Evolutionary conservation across 192 early-diverging fungal species (phyloP).

Genomic region (Linderina pennispora): DNA sequence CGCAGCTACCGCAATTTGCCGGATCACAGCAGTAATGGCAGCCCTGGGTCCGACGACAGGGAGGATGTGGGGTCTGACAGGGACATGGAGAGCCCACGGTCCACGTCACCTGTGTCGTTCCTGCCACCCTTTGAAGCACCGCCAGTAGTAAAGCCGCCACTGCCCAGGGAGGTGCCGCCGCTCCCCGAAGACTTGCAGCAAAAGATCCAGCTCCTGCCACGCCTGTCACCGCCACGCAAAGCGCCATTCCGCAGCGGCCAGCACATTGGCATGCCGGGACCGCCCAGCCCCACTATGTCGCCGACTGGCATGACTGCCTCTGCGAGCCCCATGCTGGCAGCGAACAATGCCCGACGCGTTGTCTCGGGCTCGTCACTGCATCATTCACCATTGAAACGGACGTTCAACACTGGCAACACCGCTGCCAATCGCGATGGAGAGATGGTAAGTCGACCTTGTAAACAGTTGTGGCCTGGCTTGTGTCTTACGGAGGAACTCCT

Average conservation of each 20-base stretch:
- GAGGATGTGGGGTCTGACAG: slow-evolving; percentile 18
- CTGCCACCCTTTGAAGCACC: slow-evolving; percentile 19
- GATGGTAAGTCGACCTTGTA: too few species aligned
- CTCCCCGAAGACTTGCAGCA: slow-evolving; percentile 33
- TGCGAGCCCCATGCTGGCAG: too few species aligned
- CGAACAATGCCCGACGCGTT: too few species aligned
- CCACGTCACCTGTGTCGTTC: slow-evolving; percentile 29
- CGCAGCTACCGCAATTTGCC: slow-evolving; percentile 36
- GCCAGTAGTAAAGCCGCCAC: slow-evolving; percentile 33
- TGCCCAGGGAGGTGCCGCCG: slow-evolving; percentile 36
- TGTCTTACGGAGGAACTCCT: too few species aligned
- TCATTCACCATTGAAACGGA: too few species aligned
- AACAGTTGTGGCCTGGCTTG: too few species aligned
- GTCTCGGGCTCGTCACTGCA: too few species aligned
- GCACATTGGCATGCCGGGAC: too few species aligned
- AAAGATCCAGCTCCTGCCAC: slow-evolving; percentile 40
- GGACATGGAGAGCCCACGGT: slow-evolving; percentile 19
- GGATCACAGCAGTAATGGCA: slow-evolving; percentile 31
- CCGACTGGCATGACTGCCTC: slow-evolving; percentile 23
- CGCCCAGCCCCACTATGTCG: slow-evolving; percentile 23
- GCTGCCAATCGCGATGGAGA: too few species aligned
- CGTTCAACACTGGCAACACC: too few species aligned
- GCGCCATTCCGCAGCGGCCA: too few species aligned
- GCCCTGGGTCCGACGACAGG: too few species aligned
- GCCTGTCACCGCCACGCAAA: slow-evolving; percentile 44